Conservation (phyloP, 2,329 filamentous ascomycete species). For the Neoscytalidium dimidiatum region DNA sequence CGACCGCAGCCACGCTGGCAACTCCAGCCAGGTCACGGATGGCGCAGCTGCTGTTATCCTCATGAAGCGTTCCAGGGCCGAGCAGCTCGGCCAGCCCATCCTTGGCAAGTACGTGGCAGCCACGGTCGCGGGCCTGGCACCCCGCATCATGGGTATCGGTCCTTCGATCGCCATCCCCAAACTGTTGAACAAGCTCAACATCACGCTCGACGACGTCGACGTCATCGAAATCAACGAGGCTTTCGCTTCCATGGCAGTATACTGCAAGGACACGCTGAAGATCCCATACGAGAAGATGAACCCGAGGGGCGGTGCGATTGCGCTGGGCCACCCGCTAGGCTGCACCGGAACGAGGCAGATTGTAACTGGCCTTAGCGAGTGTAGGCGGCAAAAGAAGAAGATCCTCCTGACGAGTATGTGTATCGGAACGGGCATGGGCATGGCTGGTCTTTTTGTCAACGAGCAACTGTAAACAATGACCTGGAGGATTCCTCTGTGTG, state of each 20-base stretch:
- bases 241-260: slow-evolving; percentile 96
- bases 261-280: slow-evolving; percentile 70
- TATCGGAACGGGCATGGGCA: slow-evolving; percentile 67
- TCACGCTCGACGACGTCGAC: slow-evolving; percentile 81
- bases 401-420: slow-evolving; percentile 91
- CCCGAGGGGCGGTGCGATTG: slow-evolving; percentile 78
- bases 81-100: slow-evolving; percentile 85
- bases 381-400: slow-evolving; percentile 83
- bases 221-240: slow-evolving; percentile 96
- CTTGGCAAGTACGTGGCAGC: slow-evolving; percentile 92
- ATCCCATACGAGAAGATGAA: slow-evolving; percentile 79
- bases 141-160: slow-evolving; percentile 95
- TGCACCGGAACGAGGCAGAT: slow-evolving; percentile 79
- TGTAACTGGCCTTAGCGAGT: slow-evolving; percentile 86
- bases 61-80: slow-evolving; percentile 91
- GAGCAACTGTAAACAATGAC: slow-evolving; percentile 47
- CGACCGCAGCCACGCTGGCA: slow-evolving; percentile 83
- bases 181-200: slow-evolving; percentile 76
- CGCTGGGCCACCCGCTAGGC: slow-evolving; percentile 80
- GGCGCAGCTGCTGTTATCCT: slow-evolving; percentile 86
- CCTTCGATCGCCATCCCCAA: slow-evolving; percentile 74
- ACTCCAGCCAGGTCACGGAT: slow-evolving; percentile 93
- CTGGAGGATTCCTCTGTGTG: not conserved
- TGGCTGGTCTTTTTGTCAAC: slow-evolving; percentile 67
- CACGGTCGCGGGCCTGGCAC: slow-evolving; percentile 85